A percentile compares a stretch with the other conserved stretches of the same genome.
Evolutionary conservation across 768 basidiomycete genomes (phyloP).

Genomic region (Leccinum pellstonianum): DNA sequence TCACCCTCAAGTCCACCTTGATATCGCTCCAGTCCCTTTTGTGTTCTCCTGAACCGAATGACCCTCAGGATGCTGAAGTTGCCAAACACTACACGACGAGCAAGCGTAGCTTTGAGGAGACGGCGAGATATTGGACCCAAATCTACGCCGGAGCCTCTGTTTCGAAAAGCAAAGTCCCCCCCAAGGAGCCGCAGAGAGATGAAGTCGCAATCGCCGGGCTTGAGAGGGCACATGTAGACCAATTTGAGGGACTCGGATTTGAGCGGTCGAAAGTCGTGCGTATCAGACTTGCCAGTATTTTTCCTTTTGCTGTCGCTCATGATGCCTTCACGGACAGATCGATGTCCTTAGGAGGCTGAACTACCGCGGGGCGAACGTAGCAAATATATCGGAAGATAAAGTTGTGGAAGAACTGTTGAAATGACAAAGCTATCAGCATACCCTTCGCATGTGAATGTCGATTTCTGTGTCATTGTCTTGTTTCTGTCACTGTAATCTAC

Average conservation of each 20-base stretch:
- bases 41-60: conserved; percentile 92
- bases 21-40: conserved; percentile 93
- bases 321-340: conserved; percentile 48
- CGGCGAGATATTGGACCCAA: conserved; percentile 92
- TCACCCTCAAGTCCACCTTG: conserved; percentile 93
- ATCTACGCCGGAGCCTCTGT: conserved; percentile 81
- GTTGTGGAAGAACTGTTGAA: conserved; percentile 86
- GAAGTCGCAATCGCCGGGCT: conserved; percentile 75
- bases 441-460: conserved; percentile 23
- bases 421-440: conserved; percentile 33
- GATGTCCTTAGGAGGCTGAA: conserved; percentile 86
- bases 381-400: conserved; percentile 78
- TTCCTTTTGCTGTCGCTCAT: not conserved
- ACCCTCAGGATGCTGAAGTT: conserved; percentile 97
- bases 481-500: conserved; percentile 30
- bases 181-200: conserved; percentile 35
- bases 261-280: conserved; percentile 81
- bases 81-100: conserved; percentile 95
- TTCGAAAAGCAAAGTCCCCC: conserved; percentile 38
- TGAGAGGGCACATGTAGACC: conserved; percentile 77
- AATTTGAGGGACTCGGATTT: conserved; percentile 84
- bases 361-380: conserved; percentile 80
- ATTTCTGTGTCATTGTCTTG: conserved; percentile 25
- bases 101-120: conserved; percentile 84
- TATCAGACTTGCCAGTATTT: conserved; percentile 18